Evolutionary conservation across 192 early-diverging fungal species (phyloP), one percentile per base, ranked within the genome.

Genomic region (Coemansia sp.): DNA sequence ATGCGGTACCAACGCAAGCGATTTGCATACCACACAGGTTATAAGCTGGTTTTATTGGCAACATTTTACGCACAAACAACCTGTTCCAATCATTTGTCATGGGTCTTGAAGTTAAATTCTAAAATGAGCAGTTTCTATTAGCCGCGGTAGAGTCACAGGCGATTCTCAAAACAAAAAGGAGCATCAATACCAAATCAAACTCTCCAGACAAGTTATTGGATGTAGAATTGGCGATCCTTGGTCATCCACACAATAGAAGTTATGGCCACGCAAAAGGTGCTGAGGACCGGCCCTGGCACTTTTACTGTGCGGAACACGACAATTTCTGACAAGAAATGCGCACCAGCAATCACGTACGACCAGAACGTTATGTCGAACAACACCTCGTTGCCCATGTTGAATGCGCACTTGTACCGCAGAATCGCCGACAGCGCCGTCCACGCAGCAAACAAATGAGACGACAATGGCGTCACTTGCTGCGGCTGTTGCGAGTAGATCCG

Each of bases 391-490:
- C 81, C 71, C 60, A 98, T 86, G 79, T 96, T 88, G 67, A 89
- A 96, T 14, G 93, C 91, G 60, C 87, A 86, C 75, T 94, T 90
- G 64, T 94, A 83, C 24, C 95, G 89, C 56, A 98, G 76, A 38
- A 94, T 82, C 2, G 85, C 88, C 17, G 88, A 89, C 19, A 90
- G 85, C 62, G 91, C 82, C 0, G 95, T 96, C 94, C 94, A 98
- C 21, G 87, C 82, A 5, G 91, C 95, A 87, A 95, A 93, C 52
- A 93, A 75, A 32, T 93, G 89, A 35, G 89, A 86, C 19, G 87
- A 86, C 66, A 97, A 83, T 25, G 85, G 79, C 2, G 93, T 94
- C n/a, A 92, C 93, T 87, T 82, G 66, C 50, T 71, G 59, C 23
- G 72, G 65, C 67, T 76, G 65, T 49, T 69, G 63, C 35, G 73